These are phyloP conservation scores for grape (Vitis vinifera) DNA, from an alignment of 164 flowering plant genomes.

Conservation along the genomic window DNA sequence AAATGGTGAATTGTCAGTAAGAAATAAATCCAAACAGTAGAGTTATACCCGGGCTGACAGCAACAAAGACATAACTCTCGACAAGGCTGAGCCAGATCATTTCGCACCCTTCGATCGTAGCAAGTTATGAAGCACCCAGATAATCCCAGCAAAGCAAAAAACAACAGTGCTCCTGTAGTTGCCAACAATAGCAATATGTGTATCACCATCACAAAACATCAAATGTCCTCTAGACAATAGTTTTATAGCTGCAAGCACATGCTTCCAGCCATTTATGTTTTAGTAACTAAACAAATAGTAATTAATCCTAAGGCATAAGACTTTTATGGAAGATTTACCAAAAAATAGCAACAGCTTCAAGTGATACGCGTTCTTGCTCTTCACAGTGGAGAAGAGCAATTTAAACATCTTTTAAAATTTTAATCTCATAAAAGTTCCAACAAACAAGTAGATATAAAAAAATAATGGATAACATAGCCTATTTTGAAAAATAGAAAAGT, in stretches of 20 bases:
- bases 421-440: background rate
- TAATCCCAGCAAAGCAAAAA: slow-evolving; percentile 90
- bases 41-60: slow-evolving; percentile 95
- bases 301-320: background rate
- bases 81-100: slow-evolving; percentile 96
- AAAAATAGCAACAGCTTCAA: background rate
- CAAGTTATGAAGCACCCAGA: slow-evolving; percentile 99
- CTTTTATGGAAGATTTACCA: background rate
- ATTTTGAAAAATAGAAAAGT: background rate
- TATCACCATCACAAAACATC: slow-evolving; percentile 5
- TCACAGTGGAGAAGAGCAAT: background rate
- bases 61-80: slow-evolving; percentile 95
- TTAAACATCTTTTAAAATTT: background rate
- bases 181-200: slow-evolving; percentile 9
- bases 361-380: background rate
- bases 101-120: slow-evolving; percentile 92
- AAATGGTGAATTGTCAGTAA: background rate
- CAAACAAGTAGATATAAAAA: background rate
- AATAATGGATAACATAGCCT: background rate
- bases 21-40: background rate
- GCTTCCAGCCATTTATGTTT: background rate
- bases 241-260: background rate
- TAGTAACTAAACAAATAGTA: background rate
- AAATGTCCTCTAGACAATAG: background rate
- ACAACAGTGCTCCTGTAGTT: slow-evolving; percentile 82